phyloP scores from a whole-genome alignment of 176 grass and related monocot species.

The Thinopyrum elongatum region DNA sequence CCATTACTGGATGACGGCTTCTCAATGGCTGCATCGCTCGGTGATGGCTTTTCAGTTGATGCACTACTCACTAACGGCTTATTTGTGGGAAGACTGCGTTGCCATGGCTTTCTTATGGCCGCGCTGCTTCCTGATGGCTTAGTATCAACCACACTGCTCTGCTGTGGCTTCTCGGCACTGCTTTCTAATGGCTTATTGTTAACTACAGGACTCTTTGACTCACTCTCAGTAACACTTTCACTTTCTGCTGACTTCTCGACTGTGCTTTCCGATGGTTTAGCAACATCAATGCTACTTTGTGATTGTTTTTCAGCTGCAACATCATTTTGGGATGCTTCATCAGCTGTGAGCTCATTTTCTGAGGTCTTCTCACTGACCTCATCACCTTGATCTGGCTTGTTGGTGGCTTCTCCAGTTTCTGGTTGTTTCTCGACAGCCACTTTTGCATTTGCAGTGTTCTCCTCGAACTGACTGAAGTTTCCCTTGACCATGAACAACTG shows the following conservation, averaged over 20 bases:
- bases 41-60: slow-evolving; percentile 28
- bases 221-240: slow-evolving; percentile 14
- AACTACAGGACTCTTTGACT: slow-evolving; percentile 22
- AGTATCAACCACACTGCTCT: slow-evolving; percentile 33
- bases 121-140: slow-evolving; percentile 33
- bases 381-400: slow-evolving; percentile 33
- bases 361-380: slow-evolving; percentile 30
- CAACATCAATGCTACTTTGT: slow-evolving; percentile 11
- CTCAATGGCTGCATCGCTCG: slow-evolving; percentile 20
- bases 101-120: slow-evolving; percentile 40
- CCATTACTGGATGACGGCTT: slow-evolving; percentile 43
- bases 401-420: slow-evolving; percentile 23
- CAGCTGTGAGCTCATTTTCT: slow-evolving; percentile 19
- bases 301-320: slow-evolving; percentile 27
- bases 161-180: slow-evolving; percentile 19
- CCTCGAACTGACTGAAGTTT: slow-evolving; percentile 80
- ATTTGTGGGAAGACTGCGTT: slow-evolving; percentile 28
- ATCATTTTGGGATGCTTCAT: slow-evolving; percentile 29
- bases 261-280: slow-evolving; percentile 36
- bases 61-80: slow-evolving; percentile 22
- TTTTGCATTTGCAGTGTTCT: slow-evolving; percentile 47
- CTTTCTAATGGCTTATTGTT: slow-evolving; percentile 32
- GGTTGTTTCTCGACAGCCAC: slow-evolving; percentile 25
- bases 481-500: slow-evolving; percentile 94
- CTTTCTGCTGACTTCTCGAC: slow-evolving; percentile 16